Evolutionary conservation across 176 grass and related monocot species (phyloP), one percentile per base, ranked within the genome.

Genomic region (Bolboschoenus planiculmis): DNA sequence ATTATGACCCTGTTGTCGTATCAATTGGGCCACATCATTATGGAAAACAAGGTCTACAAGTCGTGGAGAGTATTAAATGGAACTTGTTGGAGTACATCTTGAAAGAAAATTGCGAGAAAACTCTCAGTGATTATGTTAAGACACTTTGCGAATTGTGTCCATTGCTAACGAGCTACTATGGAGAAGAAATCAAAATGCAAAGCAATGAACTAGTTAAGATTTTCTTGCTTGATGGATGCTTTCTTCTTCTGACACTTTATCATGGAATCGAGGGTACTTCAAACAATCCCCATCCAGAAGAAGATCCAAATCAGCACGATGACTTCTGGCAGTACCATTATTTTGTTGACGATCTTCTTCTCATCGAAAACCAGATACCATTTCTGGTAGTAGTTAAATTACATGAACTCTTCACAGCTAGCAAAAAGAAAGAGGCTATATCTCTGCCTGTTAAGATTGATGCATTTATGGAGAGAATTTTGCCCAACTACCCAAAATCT

Each of bases 1-100:
- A 29, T 71, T 71, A 30, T 71, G 65, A 71, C 35, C 65, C 65
- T 71, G 31, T 71, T 6, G 30, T 71, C 15, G 65, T 71, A 71
- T 71, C 65, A 5, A 71, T 71, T 4, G 65, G 65, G 15, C 65
- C 65, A 31, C 35, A 71, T 40, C 65, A 71, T 36, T 24, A 71
- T 39, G 30, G 65, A 39, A 71, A 71, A 36, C 8, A 3, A 10
- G 35, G 26, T 14, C 15, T 71, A 18, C 65, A 39, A 71, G 31
- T 71, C 1, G 35, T 71, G 65, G 65, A 71, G 37, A 71, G 37
- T 35, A 30, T 35, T 15, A 71, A 71, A 71, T 71, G 65, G 65
- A 37, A 30, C 29, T 71, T 36, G 15, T 14, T 71, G 37, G 65
- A 71, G 16, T 35, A 36, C 10, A 11, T 71, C 1, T 39, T 71